These are phyloP conservation scores for Pseudofabraea citricarpa DNA, from an alignment of 2,329 filamentous ascomycete genomes.

Conservation along the genomic window DNA sequence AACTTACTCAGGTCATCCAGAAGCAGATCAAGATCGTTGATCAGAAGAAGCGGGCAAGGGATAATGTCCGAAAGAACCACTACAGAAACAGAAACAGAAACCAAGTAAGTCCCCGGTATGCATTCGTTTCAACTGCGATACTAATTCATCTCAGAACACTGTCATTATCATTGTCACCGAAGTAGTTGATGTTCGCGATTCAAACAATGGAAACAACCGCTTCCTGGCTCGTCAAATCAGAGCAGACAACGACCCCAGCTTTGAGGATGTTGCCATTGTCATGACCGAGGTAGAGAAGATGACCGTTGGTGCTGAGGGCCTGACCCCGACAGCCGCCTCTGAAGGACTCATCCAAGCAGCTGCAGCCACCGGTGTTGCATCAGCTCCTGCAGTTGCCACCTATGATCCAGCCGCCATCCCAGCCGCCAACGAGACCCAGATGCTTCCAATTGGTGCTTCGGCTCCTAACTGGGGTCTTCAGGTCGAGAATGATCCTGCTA, in stretches of 20 bases:
- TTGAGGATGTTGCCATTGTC: slow-evolving; percentile 14
- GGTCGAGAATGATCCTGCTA: slow-evolving; percentile 16
- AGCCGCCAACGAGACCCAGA: slow-evolving; percentile 5
- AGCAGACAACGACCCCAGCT: slow-evolving; percentile 11
- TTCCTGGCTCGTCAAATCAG: slow-evolving; percentile 22
- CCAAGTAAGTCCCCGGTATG: slow-evolving; percentile 15
- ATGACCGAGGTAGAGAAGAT: slow-evolving; percentile 11
- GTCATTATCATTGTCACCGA: slow-evolving; percentile 22
- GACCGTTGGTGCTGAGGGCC: slow-evolving; percentile 12
- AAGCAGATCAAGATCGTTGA: slow-evolving; percentile 10
- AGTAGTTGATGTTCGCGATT: slow-evolving; percentile 19
- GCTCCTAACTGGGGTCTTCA: slow-evolving; percentile 3
- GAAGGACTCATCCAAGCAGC: slow-evolving; percentile 4
- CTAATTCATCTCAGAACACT: slow-evolving; percentile 21
- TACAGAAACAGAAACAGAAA: slow-evolving; percentile 20
- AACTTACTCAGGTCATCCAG: slow-evolving; percentile 11
- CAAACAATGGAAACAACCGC: slow-evolving; percentile 15
- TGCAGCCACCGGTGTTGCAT: slow-evolving; percentile 7
- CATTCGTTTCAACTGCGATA: neutral
- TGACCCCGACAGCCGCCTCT: slow-evolving; percentile 11
- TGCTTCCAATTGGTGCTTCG: slow-evolving; percentile 3
- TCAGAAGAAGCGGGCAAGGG: slow-evolving; percentile 11
- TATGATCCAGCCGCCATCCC: slow-evolving; percentile 6
- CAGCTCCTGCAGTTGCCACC: slow-evolving; percentile 6
- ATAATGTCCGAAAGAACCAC: slow-evolving; percentile 26